Base-by-base conservation (phyloP, 129 eudicot genomes). In the Pittosporum tobira region DNA sequence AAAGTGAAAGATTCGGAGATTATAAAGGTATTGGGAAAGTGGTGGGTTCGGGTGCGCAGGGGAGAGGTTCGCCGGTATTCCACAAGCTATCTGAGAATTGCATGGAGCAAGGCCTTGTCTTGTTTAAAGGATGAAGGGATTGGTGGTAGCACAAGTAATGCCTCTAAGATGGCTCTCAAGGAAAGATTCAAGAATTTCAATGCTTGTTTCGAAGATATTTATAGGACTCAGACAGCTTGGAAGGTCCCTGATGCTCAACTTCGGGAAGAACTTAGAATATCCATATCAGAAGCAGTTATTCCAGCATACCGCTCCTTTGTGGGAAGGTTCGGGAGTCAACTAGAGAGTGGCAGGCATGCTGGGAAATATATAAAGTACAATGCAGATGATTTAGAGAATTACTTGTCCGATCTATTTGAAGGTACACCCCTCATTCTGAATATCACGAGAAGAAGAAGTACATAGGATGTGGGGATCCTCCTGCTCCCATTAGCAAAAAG, bases 121-220 rank as follows among this genome's bases (percentile, higher is more conserved):
- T 88, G 84, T 67, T 74, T 88, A 85, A 88, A 82, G 75, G 96
- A 88, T 66, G 90, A 84, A 53, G 94, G 96, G 24, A 69, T 81
- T 63, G 83, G 90, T 61, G 82, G 85, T 28, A 82, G 96, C 62
- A 64, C 96, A 8, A 79, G 77, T 58, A 84, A 71, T 72, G 90
- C 85, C 26, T 84, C 89, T 6, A 84, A 84, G 75, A 62, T 81
- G 69, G 84, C 87, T 61, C 62, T 88, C 52, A 88, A 88, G 67
- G 94, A 88, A 46, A 79, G 84, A 55, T 84, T 88, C 47, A 88
- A 84, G 70, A 84, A 69, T 62, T 84, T 88, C 36, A 88, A 88
- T 70, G 90, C 88, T 9, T 68, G 85, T 61, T 84, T 88, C 51
- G 96, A 88, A 75, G 96, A 88, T 20, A 81, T 88, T 44, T 84